phyloP scores from a whole-genome alignment of 805 yeast species.

The Deakozyma indianensis region DNA sequence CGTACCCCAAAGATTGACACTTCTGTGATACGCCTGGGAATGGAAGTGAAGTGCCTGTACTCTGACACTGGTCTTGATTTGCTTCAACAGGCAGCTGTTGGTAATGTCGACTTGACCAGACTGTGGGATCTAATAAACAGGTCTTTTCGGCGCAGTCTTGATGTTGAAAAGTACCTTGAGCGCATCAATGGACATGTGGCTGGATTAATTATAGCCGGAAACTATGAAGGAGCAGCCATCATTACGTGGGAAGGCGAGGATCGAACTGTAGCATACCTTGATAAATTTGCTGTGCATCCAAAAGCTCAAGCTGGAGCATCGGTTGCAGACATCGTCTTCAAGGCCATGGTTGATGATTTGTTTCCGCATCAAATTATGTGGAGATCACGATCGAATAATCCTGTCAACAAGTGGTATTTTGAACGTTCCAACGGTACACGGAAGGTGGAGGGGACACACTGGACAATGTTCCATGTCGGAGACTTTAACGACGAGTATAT shows the following conservation, averaged over 20 bases:
- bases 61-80: slow-evolving; percentile 27
- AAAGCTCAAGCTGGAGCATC: slow-evolving; percentile 83
- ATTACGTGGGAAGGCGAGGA: slow-evolving; percentile 60
- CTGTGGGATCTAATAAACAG: slow-evolving; percentile 54
- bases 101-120: slow-evolving; percentile 39
- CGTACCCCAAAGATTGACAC: slow-evolving; percentile 55
- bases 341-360: slow-evolving; percentile 47
- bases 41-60: slow-evolving; percentile 34
- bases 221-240: slow-evolving; percentile 91
- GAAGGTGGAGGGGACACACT: slow-evolving; percentile 27
- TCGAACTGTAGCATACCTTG: slow-evolving; percentile 58
- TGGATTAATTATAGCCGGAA: slow-evolving; percentile 73
- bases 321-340: slow-evolving; percentile 85
- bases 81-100: slow-evolving; percentile 23
- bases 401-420: slow-evolving; percentile 96
- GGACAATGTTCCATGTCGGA: slow-evolving; percentile 34
- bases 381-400: slow-evolving; percentile 79
- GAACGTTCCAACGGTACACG: slow-evolving; percentile 71
- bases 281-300: slow-evolving; percentile 83
- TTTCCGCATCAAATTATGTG: slow-evolving; percentile 69
- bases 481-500: slow-evolving; percentile 31
- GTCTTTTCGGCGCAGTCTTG: slow-evolving; percentile 61
- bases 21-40: slow-evolving; percentile 67
- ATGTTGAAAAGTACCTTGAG: slow-evolving; percentile 47
- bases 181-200: slow-evolving; percentile 59